Evolutionary conservation across 140 eudicot species (phyloP).

Genomic region (Bidens hawaiensis): DNA sequence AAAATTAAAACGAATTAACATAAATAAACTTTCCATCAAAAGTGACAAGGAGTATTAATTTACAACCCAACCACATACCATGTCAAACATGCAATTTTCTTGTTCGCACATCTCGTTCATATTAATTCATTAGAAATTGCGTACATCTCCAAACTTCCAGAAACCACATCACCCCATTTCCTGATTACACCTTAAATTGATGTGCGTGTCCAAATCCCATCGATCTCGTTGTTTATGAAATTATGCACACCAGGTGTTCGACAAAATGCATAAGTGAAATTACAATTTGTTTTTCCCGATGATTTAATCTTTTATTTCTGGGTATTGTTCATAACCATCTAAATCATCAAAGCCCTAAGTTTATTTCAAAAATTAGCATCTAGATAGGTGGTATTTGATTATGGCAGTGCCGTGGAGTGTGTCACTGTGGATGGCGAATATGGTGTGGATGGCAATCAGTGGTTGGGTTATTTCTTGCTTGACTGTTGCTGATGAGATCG

Average conservation of each 20-base stretch:
- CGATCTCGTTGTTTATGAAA: neutral
- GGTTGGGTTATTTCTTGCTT: conserved; percentile 69
- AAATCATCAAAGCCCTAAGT: neutral
- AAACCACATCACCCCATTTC: no score
- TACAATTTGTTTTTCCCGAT: neutral
- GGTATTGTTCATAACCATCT: conserved; percentile 9
- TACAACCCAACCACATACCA: no score
- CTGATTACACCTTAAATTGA: no score
- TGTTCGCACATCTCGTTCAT: no score
- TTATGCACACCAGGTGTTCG: conserved; percentile 12
- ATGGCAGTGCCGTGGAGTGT: conserved; percentile 76
- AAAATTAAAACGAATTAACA: no score
- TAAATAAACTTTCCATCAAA: no score
- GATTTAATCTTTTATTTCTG: neutral
- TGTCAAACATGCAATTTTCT: no score
- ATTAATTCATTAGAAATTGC: no score
- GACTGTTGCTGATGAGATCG: conserved; percentile 74
- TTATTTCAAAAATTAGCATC: neutral
- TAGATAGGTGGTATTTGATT: neutral
- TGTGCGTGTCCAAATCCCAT: neutral
- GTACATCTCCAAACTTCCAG: neutral
- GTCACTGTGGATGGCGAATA: conserved; percentile 51
- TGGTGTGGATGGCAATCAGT: conserved; percentile 54
- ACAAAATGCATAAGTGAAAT: neutral
- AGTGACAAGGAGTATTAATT: no score